These are phyloP conservation scores for Annulohypoxylon nitens DNA, from an alignment of 495 filamentous ascomycete genomes.

Conservation along the genomic window DNA sequence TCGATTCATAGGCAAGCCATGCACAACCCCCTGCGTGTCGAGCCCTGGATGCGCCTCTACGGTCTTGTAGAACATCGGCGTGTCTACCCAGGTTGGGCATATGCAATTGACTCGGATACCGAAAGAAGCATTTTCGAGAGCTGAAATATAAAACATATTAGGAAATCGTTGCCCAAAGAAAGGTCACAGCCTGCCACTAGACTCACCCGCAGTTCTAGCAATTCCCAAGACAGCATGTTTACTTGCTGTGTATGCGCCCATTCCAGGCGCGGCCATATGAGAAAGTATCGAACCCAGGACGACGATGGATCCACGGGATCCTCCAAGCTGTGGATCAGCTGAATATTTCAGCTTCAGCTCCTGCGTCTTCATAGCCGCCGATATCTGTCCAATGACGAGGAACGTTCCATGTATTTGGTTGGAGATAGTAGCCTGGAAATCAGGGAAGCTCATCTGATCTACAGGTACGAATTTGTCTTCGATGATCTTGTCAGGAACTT, in stretches of 20 bases:
- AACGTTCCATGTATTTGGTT: slow-evolving; percentile 33
- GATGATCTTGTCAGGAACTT: slow-evolving; percentile 6
- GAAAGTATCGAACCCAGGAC: slow-evolving; percentile 62
- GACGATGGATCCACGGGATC: slow-evolving; percentile 60
- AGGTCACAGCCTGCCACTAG: background rate
- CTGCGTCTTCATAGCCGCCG: slow-evolving; percentile 30
- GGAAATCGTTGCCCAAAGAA: background rate
- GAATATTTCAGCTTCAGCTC: slow-evolving; percentile 1
- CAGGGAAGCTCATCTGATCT: background rate
- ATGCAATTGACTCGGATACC: slow-evolving; percentile 61
- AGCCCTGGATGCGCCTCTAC: background rate
- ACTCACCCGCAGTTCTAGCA: slow-evolving; percentile 58
- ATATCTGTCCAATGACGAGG: slow-evolving; percentile 14
- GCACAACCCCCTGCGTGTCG: slow-evolving; percentile 15
- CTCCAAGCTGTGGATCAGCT: slow-evolving; percentile 16
- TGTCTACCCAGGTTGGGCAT: slow-evolving; percentile 59
- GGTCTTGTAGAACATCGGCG: slow-evolving; percentile 53
- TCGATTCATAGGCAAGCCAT: slow-evolving; percentile 51
- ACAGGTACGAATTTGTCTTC: background rate
- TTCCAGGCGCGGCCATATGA: slow-evolving; percentile 35
- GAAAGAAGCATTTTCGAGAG: slow-evolving; percentile 49
- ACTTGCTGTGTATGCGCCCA: slow-evolving; percentile 59
- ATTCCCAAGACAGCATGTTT: slow-evolving; percentile 66
- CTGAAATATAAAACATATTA: slow-evolving; percentile 37
- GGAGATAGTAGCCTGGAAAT: slow-evolving; percentile 8